Conservation (phyloP, 2,329 filamentous ascomycete species). For the Tolypocladium inflatum region DNA sequence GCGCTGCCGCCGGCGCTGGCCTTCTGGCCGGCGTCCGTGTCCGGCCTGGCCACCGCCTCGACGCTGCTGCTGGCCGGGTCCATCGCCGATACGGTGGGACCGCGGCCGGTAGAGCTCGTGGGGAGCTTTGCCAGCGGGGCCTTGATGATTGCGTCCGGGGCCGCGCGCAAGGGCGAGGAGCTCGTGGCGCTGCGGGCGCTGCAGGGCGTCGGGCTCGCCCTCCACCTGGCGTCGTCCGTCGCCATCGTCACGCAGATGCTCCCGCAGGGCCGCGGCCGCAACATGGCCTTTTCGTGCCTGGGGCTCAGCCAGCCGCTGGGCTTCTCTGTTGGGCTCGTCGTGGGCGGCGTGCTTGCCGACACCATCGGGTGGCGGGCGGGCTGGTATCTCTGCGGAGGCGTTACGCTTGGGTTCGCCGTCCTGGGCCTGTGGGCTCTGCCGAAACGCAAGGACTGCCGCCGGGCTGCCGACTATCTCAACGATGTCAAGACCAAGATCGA, state of each 20-base stretch:
- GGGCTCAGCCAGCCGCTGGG: slow-evolving; percentile 37
- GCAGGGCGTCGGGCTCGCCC: slow-evolving; percentile 26
- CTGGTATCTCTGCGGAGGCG: slow-evolving; percentile 29
- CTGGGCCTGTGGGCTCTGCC: slow-evolving; percentile 27
- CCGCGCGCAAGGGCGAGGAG: slow-evolving; percentile 17
- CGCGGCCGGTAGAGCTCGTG: slow-evolving; percentile 19
- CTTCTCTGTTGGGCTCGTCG: slow-evolving; percentile 38
- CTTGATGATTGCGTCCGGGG: slow-evolving; percentile 21
- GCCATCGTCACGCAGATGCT: slow-evolving; percentile 22
- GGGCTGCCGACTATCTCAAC: slow-evolving; percentile 10
- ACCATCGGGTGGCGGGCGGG: slow-evolving; percentile 36
- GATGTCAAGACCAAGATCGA: slow-evolving; percentile 33
- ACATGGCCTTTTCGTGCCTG: slow-evolving; percentile 31
- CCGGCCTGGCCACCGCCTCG: slow-evolving; percentile 23
- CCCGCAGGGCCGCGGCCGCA: slow-evolving; percentile 22
- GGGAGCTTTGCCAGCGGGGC: slow-evolving; percentile 20
- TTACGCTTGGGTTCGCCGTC: slow-evolving; percentile 24
- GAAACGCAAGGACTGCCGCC: neutral
- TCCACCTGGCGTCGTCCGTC: slow-evolving; percentile 26
- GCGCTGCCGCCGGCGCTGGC: slow-evolving; percentile 20
- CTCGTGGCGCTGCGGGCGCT: slow-evolving; percentile 28
- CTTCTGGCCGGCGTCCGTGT: slow-evolving; percentile 29
- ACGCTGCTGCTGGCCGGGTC: slow-evolving; percentile 28
- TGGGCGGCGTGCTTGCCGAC: slow-evolving; percentile 38
- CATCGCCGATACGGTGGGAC: slow-evolving; percentile 26